These are phyloP conservation scores for Trapa incisa DNA, from an alignment of 345 rosid species.

Conservation along the genomic window DNA sequence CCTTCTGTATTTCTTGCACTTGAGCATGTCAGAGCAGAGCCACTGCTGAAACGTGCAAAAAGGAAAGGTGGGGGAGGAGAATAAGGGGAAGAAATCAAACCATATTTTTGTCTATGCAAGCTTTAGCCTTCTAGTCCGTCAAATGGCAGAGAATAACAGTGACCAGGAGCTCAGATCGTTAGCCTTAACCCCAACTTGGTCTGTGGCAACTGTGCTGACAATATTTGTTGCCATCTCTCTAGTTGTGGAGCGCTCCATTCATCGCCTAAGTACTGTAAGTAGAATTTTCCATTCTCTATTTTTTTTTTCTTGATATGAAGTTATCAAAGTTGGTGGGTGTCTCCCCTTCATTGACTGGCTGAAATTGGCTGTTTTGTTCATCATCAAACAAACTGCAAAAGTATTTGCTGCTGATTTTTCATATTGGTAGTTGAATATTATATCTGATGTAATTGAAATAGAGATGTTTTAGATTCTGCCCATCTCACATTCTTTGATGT, in stretches of 20 bases:
- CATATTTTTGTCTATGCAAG: neutral
- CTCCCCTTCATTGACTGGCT: too few species aligned
- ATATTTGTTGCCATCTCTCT: slow-evolving; percentile 70
- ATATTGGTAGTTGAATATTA: too few species aligned
- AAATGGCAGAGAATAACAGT: slow-evolving; percentile 9
- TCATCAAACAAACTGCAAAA: too few species aligned
- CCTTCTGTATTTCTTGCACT: neutral
- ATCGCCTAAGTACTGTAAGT: slow-evolving; percentile 65
- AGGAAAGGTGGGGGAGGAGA: neutral
- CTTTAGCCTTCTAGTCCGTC: neutral
- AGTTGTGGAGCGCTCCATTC: slow-evolving; percentile 77
- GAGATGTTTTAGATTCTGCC: neutral
- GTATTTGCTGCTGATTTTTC: too few species aligned
- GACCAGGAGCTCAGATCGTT: slow-evolving; percentile 48
- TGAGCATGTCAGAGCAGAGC: neutral
- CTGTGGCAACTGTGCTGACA: slow-evolving; percentile 86
- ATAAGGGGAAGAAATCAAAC: neutral
- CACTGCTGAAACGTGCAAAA: neutral
- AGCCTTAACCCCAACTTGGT: slow-evolving; percentile 91
- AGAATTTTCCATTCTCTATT: neutral
- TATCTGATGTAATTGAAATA: neutral
- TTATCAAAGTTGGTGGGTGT: neutral
- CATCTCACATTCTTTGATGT: neutral
- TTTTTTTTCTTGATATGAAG: too few species aligned
- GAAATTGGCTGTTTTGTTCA: too few species aligned